Evolutionary conservation across 2,329 filamentous ascomycete genomes (phyloP).

Genomic region (Colletotrichum sp.): DNA sequence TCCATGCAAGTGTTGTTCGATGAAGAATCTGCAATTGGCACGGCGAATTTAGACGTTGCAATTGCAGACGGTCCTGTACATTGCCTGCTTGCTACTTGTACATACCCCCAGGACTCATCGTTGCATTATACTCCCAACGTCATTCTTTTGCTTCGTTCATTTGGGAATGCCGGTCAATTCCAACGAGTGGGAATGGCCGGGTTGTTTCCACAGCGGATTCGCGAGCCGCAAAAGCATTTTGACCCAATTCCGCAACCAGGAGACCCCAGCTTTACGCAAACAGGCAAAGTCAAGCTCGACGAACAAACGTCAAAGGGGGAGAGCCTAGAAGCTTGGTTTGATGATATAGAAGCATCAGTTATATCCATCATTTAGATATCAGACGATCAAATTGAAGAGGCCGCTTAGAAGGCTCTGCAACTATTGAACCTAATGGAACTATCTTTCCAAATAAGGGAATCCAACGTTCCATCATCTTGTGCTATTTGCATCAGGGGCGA

Average conservation of each 20-base stretch:
- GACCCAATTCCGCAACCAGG: neutral
- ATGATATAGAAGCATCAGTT: neutral
- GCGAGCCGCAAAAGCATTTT: neutral
- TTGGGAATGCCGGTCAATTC: neutral
- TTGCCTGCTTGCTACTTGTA: neutral
- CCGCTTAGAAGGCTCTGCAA: too few species aligned
- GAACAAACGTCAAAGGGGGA: neutral
- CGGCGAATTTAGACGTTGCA: neutral
- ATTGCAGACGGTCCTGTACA: neutral
- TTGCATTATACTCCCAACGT: neutral
- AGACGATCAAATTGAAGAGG: neutral
- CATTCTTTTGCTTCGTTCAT: neutral
- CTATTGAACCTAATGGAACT: too few species aligned
- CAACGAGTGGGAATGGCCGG: neutral
- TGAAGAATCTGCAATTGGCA: neutral
- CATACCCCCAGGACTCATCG: neutral
- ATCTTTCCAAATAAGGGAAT: too few species aligned
- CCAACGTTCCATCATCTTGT: too few species aligned
- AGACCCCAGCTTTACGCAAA: neutral
- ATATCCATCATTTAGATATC: neutral
- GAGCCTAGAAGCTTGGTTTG: neutral
- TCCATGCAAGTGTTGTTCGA: neutral
- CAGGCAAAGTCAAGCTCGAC: neutral
- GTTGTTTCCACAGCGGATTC: neutral
- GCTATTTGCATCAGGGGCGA: too few species aligned